phyloP scores from a whole-genome alignment of 2,329 filamentous ascomycete species.

The Aureobasidium sp. region DNA sequence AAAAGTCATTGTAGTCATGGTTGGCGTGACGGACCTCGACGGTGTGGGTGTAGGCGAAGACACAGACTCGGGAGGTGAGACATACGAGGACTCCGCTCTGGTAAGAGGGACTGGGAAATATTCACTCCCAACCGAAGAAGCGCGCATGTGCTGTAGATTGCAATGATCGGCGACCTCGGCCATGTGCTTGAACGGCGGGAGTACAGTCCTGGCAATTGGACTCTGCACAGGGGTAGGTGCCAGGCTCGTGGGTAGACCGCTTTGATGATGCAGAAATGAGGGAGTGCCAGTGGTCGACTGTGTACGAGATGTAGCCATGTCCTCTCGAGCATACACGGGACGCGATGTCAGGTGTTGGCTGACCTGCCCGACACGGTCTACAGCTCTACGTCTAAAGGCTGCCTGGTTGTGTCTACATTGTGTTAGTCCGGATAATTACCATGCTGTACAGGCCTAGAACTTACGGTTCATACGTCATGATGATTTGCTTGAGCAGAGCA shows the following conservation, averaged over 20 bases:
- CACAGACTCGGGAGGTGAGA: background rate
- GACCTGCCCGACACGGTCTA: background rate
- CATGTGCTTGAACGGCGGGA: background rate
- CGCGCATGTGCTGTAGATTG: background rate
- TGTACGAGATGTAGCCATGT: background rate
- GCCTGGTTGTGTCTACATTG: background rate
- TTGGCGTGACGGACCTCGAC: background rate
- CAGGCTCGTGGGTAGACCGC: background rate
- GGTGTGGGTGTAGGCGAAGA: background rate
- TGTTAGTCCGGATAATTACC: background rate
- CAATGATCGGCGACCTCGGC: background rate
- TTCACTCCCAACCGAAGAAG: background rate
- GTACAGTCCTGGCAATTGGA: background rate
- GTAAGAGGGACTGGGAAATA: background rate
- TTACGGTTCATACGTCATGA: background rate
- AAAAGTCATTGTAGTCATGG: background rate
- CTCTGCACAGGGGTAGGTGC: background rate
- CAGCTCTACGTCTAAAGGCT: background rate
- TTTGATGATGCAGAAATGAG: background rate
- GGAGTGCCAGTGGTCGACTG: background rate
- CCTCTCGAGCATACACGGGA: background rate
- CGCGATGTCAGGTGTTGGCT: background rate
- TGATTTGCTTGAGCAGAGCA: background rate
- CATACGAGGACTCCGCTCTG: background rate
- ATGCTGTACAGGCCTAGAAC: background rate